These are phyloP conservation scores for Phytopythium ostracodes DNA, from an alignment of 352 stramenopile genomes.

Conservation along the genomic window DNA sequence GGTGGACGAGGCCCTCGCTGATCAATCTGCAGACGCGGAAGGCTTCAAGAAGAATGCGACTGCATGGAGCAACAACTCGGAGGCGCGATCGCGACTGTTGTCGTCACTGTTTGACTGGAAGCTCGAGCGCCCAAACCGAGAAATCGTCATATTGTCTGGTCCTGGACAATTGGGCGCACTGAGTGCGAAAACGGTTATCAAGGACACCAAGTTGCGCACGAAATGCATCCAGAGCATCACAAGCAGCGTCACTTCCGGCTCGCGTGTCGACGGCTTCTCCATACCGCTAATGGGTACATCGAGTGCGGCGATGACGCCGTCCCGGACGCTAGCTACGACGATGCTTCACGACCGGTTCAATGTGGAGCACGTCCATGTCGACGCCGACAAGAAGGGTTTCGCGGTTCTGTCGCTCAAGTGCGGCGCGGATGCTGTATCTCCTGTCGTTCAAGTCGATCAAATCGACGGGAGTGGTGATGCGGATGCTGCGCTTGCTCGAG, in stretches of 20 bases:
- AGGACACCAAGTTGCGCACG: constrained; percentile 42
- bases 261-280: constrained; percentile 2
- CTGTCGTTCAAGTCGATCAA: constrained; percentile 10
- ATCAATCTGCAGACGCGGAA: not conserved
- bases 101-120: constrained; percentile 71
- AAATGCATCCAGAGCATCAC: constrained; percentile 37
- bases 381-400: constrained; percentile 29
- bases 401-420: constrained; percentile 11
- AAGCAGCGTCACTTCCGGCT: constrained; percentile 28
- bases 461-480: constrained; percentile 15
- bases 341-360: constrained; percentile 35
- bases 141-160: constrained; percentile 45
- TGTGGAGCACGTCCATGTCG: constrained; percentile 34
- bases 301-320: constrained; percentile 7
- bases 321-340: not conserved
- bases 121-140: constrained; percentile 33
- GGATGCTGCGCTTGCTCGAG: constrained; percentile 16
- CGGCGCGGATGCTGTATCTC: not conserved
- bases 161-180: constrained; percentile 29
- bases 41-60: constrained; percentile 19
- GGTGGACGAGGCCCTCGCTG: constrained; percentile 23
- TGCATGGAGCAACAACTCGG: constrained; percentile 33
- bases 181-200: constrained; percentile 29
- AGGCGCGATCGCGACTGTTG: constrained; percentile 40
- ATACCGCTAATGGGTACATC: not conserved